Base-by-base conservation (phyloP, 305 asterid species). In the Ajuga reptans region DNA sequence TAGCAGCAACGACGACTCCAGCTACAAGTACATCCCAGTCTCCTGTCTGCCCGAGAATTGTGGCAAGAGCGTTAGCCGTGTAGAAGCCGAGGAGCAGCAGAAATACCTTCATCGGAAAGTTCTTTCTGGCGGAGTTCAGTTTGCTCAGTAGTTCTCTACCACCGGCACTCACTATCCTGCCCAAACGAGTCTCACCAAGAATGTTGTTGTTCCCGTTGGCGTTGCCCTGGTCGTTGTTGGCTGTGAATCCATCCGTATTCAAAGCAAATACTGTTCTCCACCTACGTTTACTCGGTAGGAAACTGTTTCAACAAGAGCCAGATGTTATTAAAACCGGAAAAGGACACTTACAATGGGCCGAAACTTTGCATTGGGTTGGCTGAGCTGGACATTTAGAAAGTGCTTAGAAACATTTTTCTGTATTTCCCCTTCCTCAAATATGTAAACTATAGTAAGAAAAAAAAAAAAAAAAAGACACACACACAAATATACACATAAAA, bases 21-120 rank as follows among this genome's bases (percentile, higher is more conserved):
- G 97, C 98, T 52, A 92, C 98, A 11, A 92, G 70, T 18, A 90
- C 98, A 56, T 92, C 98, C 98, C 98, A 92, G 74, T 92, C 97
- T 0, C 98, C 96, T 0, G 98, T 92, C 78, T 92, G 98, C 59
- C 98, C 98, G 1, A 92, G 87, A 82, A 90, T 88, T 0, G 98
- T 92, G 14, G 98, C 96, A 66, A 92, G 85, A 36, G 96, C 97
- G 51, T 92, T 92, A 36, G 97, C 98, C 0, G 95, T 90, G 86
- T 92, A 92, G 85, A 92, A 92, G 9, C 98, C 98, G 1, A 92
- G 77, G 33, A 92, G 97, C 15, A 92, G 86, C 51, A 92, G 96
- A 78, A 92, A 90, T 46, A 90, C 84, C 75, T 92, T 92, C 84
- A 82, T 81, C 7, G 98, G 98, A 9, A 90, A 90, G 74, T 84